Conservation (phyloP, 2,329 filamentous ascomycete species). For the Colletotrichum sp. region DNA sequence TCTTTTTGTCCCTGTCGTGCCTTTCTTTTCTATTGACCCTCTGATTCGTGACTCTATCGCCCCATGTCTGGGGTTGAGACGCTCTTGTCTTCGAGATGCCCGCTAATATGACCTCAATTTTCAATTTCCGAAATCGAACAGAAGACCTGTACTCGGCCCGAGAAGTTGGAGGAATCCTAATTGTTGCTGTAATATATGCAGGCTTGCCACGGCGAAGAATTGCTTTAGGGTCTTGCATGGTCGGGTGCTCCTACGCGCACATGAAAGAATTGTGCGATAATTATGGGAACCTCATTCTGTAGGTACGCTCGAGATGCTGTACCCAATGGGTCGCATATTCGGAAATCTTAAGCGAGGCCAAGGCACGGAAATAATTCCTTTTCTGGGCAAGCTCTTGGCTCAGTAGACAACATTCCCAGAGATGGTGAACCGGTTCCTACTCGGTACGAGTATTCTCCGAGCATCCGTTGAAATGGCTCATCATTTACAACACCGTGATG, state of each 20-base stretch:
- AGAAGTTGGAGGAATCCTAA: background rate
- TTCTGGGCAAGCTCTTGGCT: background rate
- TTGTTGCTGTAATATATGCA: background rate
- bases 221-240: background rate
- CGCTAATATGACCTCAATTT: background rate
- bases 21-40: background rate
- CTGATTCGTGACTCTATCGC: background rate
- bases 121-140: background rate
- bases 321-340: background rate
- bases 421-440: background rate
- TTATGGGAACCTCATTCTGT: background rate
- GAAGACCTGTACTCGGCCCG: background rate
- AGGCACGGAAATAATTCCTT: background rate
- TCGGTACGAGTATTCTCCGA: background rate
- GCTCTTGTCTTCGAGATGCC: background rate
- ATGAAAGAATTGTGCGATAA: background rate
- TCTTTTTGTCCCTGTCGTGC: accelerated
- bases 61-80: background rate
- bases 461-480: background rate
- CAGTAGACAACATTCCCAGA: background rate
- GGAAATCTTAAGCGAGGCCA: background rate
- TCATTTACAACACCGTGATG: background rate
- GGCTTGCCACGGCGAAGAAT: background rate
- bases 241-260: background rate
- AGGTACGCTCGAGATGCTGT: background rate